These are phyloP conservation scores for Polytrichum commune DNA, from an alignment of 225 moss, liverwort and hornwort genomes.

Conservation along the genomic window DNA sequence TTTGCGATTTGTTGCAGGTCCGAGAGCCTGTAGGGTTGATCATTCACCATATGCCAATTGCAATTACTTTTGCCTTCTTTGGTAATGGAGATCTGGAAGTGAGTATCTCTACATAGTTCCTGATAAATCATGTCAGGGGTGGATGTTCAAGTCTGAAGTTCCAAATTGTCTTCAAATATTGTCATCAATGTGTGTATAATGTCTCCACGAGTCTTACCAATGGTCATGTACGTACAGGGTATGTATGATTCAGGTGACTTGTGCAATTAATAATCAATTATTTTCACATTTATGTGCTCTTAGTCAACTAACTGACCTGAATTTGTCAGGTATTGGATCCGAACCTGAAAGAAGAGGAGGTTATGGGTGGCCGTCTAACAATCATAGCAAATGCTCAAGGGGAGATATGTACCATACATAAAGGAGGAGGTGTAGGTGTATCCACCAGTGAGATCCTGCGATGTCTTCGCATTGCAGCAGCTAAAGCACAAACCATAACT, in stretches of 20 bases:
- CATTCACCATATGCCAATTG: slow-evolving; percentile 86
- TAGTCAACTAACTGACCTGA: neutral
- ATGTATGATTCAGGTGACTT: too few relatives aligned
- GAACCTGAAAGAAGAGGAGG: slow-evolving; percentile 78
- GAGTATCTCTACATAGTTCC: slow-evolving; percentile 9
- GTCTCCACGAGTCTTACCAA: too few relatives aligned
- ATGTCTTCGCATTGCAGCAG: slow-evolving; percentile 72
- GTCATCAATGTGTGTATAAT: too few relatives aligned
- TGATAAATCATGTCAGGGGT: too few relatives aligned
- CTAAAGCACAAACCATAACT: slow-evolving; percentile 67
- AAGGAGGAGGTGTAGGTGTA: slow-evolving; percentile 87
- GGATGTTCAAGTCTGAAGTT: too few relatives aligned
- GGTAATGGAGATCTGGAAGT: slow-evolving; percentile 82
- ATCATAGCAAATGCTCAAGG: slow-evolving; percentile 76
- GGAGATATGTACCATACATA: slow-evolving; percentile 84
- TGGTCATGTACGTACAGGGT: too few relatives aligned
- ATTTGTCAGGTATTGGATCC: slow-evolving; percentile 75
- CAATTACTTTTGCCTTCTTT: slow-evolving; percentile 84
- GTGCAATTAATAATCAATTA: too few relatives aligned
- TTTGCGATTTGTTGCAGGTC: slow-evolving; percentile 39
- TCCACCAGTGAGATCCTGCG: slow-evolving; percentile 75
- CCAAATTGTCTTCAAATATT: too few relatives aligned
- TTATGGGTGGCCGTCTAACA: slow-evolving; percentile 81
- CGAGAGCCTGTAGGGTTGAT: slow-evolving; percentile 74
- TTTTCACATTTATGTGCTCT: too few relatives aligned